A percentile compares a stretch with the other conserved stretches of the same genome.
phyloP scores from a whole-genome alignment of 306 rosid species.

The Cucurbita argyrosperma region DNA sequence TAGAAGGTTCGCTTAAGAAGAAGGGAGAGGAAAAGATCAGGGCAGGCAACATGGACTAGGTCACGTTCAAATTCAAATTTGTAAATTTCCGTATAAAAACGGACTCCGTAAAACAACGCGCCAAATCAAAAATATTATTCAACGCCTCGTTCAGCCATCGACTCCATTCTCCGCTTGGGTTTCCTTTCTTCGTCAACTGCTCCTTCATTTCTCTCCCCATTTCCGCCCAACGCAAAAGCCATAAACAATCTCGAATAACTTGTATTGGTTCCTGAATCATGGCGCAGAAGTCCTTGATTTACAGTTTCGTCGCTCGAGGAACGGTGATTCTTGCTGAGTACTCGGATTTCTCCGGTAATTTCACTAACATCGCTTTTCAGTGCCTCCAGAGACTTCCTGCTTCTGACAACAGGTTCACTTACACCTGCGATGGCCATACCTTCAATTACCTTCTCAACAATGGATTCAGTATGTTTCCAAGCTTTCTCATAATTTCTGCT shows the following conservation, averaged over 20 bases:
- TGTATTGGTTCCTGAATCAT: not conserved
- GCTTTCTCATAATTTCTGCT: not conserved
- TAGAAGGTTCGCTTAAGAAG: not conserved
- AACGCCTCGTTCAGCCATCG: not conserved
- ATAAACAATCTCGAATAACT: not conserved
- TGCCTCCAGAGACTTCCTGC: conserved; percentile 10
- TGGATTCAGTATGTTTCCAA: conserved; percentile 2
- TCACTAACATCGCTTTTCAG: not conserved
- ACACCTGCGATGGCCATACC: conserved; percentile 7
- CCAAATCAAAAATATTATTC: not conserved
- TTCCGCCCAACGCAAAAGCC: too few relatives aligned
- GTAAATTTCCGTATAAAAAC: not conserved
- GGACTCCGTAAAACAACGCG: not conserved
- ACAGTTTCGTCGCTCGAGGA: conserved; percentile 10
- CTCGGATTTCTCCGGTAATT: not conserved
- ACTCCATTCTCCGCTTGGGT: not conserved
- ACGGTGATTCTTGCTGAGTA: conserved; percentile 9
- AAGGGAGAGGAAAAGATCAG: not conserved
- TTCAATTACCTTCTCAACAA: conserved; percentile 8
- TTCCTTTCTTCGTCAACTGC: not conserved
- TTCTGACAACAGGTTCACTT: not conserved
- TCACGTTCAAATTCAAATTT: not conserved
- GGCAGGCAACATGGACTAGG: not conserved
- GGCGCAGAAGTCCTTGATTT: conserved; percentile 1
- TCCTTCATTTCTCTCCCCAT: not conserved